Evolutionary conservation across 768 basidiomycete species (phyloP).

Genomic region (Termitomyces eurrhizus): DNA sequence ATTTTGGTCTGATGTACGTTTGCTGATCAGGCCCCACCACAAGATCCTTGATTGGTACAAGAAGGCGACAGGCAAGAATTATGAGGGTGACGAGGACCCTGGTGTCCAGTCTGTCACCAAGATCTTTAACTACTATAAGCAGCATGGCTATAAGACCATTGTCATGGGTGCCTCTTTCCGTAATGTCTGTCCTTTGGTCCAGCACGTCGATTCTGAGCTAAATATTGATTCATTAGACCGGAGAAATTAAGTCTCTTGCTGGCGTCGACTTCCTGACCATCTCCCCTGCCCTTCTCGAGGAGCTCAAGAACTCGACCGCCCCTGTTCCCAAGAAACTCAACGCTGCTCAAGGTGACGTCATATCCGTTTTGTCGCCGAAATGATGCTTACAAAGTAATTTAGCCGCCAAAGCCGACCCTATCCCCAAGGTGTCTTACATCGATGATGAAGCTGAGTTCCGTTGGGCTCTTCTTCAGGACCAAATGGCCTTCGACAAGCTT

Average conservation of each 20-base stretch:
- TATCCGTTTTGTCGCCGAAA: conserved; percentile 9
- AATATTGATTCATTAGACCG: conserved; percentile 41
- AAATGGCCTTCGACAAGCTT: conserved; percentile 98
- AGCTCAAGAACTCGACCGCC: conserved; percentile 79
- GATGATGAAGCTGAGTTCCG: conserved; percentile 97
- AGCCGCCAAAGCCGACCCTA: conserved; percentile 56
- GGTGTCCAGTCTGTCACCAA: conserved; percentile 94
- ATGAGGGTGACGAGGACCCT: conserved; percentile 90
- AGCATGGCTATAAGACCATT: conserved; percentile 96
- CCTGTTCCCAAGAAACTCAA: conserved; percentile 85
- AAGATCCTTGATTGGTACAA: conserved; percentile 99
- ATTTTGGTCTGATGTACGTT: conserved; percentile 11
- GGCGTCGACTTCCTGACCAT: conserved; percentile 99
- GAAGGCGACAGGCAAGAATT: conserved; percentile 81
- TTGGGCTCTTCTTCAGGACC: conserved; percentile 87
- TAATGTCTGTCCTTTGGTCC: conserved; percentile 56
- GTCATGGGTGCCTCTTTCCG: conserved; percentile 99
- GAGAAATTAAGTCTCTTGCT: conserved; percentile 93
- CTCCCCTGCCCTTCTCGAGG: conserved; percentile 83
- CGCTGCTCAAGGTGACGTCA: conserved; percentile 48
- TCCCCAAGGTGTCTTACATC: conserved; percentile 79
- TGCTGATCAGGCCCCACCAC: conserved; percentile 3
- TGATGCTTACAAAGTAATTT: conserved; percentile 3
- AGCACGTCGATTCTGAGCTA: not conserved
- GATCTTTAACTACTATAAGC: conserved; percentile 99